These are phyloP conservation scores for Acanthamoeba healyi DNA, from an alignment of 208 protist genomes.

Conservation along the genomic window DNA sequence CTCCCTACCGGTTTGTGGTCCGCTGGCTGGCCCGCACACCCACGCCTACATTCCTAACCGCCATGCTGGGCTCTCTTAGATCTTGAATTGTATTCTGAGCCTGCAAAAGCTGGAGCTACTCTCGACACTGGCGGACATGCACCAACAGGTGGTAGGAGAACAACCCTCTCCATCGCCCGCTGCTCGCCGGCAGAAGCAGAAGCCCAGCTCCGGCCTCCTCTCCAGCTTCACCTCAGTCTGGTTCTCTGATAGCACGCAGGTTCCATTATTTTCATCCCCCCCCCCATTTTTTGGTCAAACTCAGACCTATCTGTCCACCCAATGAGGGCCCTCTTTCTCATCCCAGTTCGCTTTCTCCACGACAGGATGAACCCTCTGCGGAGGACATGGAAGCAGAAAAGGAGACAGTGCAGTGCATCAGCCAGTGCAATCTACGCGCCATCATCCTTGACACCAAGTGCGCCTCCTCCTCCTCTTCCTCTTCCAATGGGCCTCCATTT, in stretches of 20 bases:
- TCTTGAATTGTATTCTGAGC: conserved; percentile 35
- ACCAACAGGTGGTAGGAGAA: conserved; percentile 28
- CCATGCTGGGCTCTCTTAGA: too few relatives aligned
- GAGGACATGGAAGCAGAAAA: conserved; percentile 57
- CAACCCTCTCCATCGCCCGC: background rate
- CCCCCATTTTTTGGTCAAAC: too few relatives aligned
- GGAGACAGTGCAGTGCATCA: conserved; percentile 39
- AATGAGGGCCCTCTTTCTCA: too few relatives aligned
- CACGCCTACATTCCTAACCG: too few relatives aligned
- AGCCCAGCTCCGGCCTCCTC: conserved; percentile 7
- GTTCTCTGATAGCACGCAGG: background rate
- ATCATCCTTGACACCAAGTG: conserved; percentile 39
- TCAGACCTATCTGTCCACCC: too few relatives aligned
- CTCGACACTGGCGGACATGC: conserved; percentile 9
- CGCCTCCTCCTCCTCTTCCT: too few relatives aligned
- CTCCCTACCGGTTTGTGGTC: too few relatives aligned
- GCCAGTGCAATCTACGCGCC: conserved; percentile 1
- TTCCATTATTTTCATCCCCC: background rate
- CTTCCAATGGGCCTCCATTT: too few relatives aligned
- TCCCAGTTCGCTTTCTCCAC: background rate
- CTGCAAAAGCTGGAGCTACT: conserved; percentile 46
- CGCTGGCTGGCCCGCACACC: too few relatives aligned
- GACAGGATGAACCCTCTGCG: conserved; percentile 9
- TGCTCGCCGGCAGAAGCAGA: background rate
- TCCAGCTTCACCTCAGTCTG: conserved; percentile 25